These are phyloP conservation scores for Aspergillus felis DNA, from an alignment of 2,329 filamentous ascomycete species.

Conservation along the genomic window DNA sequence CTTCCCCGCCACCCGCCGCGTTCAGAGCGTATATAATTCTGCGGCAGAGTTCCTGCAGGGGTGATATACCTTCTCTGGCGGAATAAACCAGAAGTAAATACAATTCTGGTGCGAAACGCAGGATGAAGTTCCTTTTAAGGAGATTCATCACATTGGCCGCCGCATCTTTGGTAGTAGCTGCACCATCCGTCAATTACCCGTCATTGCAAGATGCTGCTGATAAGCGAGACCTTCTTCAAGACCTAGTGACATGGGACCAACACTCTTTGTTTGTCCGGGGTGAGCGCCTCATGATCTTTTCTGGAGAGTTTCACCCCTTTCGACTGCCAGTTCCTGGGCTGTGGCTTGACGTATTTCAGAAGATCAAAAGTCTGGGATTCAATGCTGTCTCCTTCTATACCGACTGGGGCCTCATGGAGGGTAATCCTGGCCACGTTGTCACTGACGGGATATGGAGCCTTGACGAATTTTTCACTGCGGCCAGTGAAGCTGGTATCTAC, in stretches of 20 bases:
- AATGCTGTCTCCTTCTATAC: slow-evolving; percentile 76
- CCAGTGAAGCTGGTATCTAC: slow-evolving; percentile 69
- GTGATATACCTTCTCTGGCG: not conserved
- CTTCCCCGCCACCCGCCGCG: too few species aligned
- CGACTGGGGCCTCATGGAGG: slow-evolving; percentile 74
- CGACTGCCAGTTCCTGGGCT: slow-evolving; percentile 59
- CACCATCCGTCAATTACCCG: not conserved
- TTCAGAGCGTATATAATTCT: not conserved
- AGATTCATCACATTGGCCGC: not conserved
- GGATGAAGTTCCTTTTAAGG: not conserved
- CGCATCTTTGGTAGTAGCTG: not conserved
- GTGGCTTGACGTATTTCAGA: slow-evolving; percentile 73
- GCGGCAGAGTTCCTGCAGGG: not conserved
- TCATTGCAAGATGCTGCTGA: not conserved
- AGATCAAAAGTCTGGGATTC: slow-evolving; percentile 76
- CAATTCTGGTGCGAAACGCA: not conserved
- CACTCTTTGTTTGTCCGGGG: slow-evolving; percentile 67
- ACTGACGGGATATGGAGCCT: slow-evolving; percentile 69
- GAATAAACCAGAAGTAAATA: not conserved
- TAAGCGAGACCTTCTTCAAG: not conserved
- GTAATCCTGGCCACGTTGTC: slow-evolving; percentile 64
- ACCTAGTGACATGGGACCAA: slow-evolving; percentile 64
- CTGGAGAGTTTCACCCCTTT: slow-evolving; percentile 70
- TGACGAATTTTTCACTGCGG: slow-evolving; percentile 73
- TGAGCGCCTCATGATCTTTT: slow-evolving; percentile 67